Percentiles rank a stretch among this genome's conserved stretches.
Conservation (phyloP, 1,139 yeast genomes). For the Diutina siamensis region DNA sequence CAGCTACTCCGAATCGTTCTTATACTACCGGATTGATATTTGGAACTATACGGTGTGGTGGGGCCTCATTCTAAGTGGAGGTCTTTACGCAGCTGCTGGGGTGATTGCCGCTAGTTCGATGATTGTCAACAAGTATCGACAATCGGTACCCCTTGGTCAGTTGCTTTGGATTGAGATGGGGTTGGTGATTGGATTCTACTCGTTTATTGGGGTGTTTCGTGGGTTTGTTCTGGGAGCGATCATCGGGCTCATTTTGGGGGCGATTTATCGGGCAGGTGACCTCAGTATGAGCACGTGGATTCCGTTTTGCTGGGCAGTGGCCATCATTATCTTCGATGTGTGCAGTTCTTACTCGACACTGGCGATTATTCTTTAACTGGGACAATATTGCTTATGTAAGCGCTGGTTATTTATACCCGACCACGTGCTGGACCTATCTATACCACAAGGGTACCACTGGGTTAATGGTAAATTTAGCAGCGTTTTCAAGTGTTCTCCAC, state of each 20-base stretch:
- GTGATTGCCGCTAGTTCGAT: slow-evolving; percentile 41
- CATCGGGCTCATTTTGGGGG: slow-evolving; percentile 50
- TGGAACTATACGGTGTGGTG: slow-evolving; percentile 79
- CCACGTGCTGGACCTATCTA: too few relatives aligned
- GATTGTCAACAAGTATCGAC: slow-evolving; percentile 15
- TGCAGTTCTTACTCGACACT: slow-evolving; percentile 45
- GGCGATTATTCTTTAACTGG: background rate
- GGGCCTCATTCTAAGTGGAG: slow-evolving; percentile 59
- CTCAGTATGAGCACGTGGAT: slow-evolving; percentile 91
- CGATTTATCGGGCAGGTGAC: slow-evolving; percentile 65
- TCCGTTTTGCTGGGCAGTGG: slow-evolving; percentile 71
- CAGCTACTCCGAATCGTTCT: slow-evolving; percentile 39
- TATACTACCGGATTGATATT: slow-evolving; percentile 64
- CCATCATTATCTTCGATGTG: slow-evolving; percentile 54
- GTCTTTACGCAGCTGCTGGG: slow-evolving; percentile 58
- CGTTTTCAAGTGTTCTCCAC: background rate
- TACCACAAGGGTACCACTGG: too few relatives aligned
- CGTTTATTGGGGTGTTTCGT: slow-evolving; percentile 45
- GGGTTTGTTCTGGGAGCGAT: slow-evolving; percentile 66
- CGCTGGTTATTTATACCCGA: too few relatives aligned
- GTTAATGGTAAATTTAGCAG: slow-evolving; percentile 1
- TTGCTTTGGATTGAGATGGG: background rate
- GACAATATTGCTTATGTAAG: too few relatives aligned
- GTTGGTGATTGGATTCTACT: slow-evolving; percentile 33
- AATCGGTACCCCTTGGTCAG: background rate